phyloP scores from a whole-genome alignment of 768 basidiomycete species.

The Lentinus tigrinus region DNA sequence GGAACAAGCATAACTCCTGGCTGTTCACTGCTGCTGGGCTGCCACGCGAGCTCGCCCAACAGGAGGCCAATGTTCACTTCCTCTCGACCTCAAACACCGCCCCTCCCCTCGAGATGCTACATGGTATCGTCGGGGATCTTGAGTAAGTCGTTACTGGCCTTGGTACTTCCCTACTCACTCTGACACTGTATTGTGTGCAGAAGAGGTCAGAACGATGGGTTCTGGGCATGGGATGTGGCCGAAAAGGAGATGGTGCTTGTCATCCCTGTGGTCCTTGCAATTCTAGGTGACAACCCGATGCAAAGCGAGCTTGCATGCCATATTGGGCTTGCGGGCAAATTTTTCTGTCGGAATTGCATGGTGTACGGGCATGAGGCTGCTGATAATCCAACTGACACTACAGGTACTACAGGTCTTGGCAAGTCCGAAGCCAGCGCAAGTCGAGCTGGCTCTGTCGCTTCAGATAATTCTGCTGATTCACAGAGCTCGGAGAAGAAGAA shows the following conservation, averaged over 20 bases:
- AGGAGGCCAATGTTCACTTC: slow-evolving; percentile 41
- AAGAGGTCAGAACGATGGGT: slow-evolving; percentile 28
- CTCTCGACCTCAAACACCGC: slow-evolving; percentile 41
- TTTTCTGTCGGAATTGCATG: slow-evolving; percentile 41
- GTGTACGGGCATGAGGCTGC: slow-evolving; percentile 27
- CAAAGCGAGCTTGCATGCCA: slow-evolving; percentile 44
- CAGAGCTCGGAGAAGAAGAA: background rate
- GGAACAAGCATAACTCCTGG: slow-evolving; percentile 45
- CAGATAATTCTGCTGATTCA: background rate
- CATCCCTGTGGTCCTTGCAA: slow-evolving; percentile 11
- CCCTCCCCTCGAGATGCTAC: slow-evolving; percentile 43
- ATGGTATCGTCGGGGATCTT: slow-evolving; percentile 23
- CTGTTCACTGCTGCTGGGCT: slow-evolving; percentile 39
- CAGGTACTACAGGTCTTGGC: background rate
- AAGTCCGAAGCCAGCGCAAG: no score
- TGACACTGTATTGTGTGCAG: slow-evolving; percentile 15
- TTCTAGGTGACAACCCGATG: slow-evolving; percentile 48
- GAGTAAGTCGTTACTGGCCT: slow-evolving; percentile 26
- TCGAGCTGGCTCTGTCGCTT: background rate
- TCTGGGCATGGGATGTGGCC: slow-evolving; percentile 39
- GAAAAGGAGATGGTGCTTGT: slow-evolving; percentile 10
- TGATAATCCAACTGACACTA: background rate
- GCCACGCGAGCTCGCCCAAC: slow-evolving; percentile 26
- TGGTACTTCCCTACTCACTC: no score
- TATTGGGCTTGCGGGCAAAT: slow-evolving; percentile 35